phyloP scores from a whole-genome alignment of 2,329 filamentous ascomycete genomes.

The Nannizziopsis arthrosporioides region DNA sequence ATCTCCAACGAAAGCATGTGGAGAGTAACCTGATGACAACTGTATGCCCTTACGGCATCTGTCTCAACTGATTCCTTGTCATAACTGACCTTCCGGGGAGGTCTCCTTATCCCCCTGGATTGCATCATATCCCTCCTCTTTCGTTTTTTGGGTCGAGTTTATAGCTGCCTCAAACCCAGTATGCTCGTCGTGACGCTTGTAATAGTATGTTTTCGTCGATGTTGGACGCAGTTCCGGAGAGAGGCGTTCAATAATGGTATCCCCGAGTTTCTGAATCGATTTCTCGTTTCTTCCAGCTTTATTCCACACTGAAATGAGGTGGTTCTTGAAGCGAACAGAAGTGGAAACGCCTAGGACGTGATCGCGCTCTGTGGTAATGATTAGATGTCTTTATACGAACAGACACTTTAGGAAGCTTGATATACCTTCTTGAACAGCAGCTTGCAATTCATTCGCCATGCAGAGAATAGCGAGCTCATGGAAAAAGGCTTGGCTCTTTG shows the following conservation, averaged over 20 bases:
- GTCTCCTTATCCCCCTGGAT: not conserved
- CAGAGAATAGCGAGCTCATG: slow-evolving; percentile 28
- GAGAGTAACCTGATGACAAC: too few relatives aligned
- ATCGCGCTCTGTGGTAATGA: slow-evolving; percentile 52
- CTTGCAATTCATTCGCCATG: slow-evolving; percentile 32
- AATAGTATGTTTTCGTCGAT: slow-evolving; percentile 46
- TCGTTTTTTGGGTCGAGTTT: slow-evolving; percentile 9
- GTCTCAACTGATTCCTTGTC: too few relatives aligned
- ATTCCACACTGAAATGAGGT: slow-evolving; percentile 88
- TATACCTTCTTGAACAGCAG: slow-evolving; percentile 72
- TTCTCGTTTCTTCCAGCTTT: slow-evolving; percentile 69
- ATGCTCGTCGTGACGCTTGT: slow-evolving; percentile 85
- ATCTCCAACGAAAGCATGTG: too few relatives aligned
- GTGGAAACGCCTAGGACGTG: slow-evolving; percentile 78
- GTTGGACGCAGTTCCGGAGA: slow-evolving; percentile 62
- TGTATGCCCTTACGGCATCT: too few relatives aligned
- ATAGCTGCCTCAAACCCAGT: slow-evolving; percentile 56
- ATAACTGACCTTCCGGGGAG: not conserved
- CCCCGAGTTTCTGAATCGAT: slow-evolving; percentile 63
- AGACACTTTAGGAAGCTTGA: slow-evolving; percentile 34
- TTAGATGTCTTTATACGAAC: not conserved
- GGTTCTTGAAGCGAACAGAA: slow-evolving; percentile 76
- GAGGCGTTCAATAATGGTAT: slow-evolving; percentile 61
- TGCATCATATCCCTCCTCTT: not conserved
- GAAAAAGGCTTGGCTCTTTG: slow-evolving; percentile 44